Conservation (phyloP, 164 flowering plant species). For the Macadamia integrifolia region DNA sequence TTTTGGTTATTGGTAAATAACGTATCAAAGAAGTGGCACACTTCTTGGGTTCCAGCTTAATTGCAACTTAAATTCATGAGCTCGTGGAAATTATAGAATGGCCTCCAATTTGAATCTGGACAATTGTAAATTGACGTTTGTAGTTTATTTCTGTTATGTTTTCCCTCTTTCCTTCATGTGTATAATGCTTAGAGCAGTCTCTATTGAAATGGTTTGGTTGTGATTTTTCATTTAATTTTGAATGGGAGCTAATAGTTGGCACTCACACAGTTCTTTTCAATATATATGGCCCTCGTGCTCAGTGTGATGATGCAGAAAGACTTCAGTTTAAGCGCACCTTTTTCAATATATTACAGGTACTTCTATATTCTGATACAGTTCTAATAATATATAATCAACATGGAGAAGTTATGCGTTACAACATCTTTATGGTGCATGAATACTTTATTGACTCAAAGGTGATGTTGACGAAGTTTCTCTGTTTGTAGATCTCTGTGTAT, state of each 20-base stretch:
- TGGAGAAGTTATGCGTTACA: not conserved
- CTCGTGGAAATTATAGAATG: too few relatives aligned
- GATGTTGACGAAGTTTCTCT: not conserved
- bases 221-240: conserved; percentile 1
- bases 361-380: not conserved
- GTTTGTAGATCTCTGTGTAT: not conserved
- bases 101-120: too few relatives aligned
- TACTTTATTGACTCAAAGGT: not conserved
- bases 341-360: conserved; percentile 76
- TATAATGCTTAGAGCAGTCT: not conserved
- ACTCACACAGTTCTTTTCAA: conserved; percentile 74
- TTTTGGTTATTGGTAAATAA: not conserved
- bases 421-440: not conserved
- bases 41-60: not conserved
- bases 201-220: not conserved
- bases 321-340: conserved; percentile 62
- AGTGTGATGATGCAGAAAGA: conserved; percentile 64
- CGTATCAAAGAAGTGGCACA: not conserved
- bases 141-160: not conserved
- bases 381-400: not conserved
- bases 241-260: conserved; percentile 1
- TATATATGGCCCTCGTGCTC: conserved; percentile 94
- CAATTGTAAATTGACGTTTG: too few relatives aligned
- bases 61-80: not conserved
- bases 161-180: not conserved